phyloP scores from a whole-genome alignment of 129 eudicot genomes.

The Logfia minima region DNA sequence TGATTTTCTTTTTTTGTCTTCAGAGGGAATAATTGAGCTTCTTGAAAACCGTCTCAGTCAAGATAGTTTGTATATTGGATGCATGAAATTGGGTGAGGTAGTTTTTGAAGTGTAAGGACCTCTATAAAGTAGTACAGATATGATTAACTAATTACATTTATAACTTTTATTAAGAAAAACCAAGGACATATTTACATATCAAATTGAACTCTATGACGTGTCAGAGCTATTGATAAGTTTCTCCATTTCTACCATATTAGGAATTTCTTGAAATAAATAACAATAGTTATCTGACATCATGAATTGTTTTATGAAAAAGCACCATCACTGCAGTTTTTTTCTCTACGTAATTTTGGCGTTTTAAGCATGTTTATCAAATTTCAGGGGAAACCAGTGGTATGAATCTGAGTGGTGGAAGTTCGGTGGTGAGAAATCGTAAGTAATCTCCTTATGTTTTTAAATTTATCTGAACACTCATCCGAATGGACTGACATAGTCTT shows the following conservation, averaged over 20 bases:
- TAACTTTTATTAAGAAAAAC: too few relatives aligned
- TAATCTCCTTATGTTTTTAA: background rate
- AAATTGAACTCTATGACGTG: too few relatives aligned
- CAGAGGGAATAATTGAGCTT: constrained; percentile 77
- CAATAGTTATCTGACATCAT: background rate
- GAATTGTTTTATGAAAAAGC: background rate
- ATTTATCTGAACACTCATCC: background rate
- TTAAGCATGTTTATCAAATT: constrained; percentile 16
- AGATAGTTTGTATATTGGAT: constrained; percentile 73
- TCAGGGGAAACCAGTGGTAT: constrained; percentile 90
- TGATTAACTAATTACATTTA: too few relatives aligned
- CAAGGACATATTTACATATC: too few relatives aligned
- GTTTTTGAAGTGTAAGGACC: constrained; percentile 70
- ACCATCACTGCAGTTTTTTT: background rate
- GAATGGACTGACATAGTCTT: background rate
- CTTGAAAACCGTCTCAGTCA: constrained; percentile 68
- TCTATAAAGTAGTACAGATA: too few relatives aligned
- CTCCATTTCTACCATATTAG: too few relatives aligned
- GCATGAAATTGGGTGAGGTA: constrained; percentile 95
- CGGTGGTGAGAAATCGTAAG: constrained; percentile 94
- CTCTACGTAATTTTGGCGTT: background rate
- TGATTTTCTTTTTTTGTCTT: constrained; percentile 4
- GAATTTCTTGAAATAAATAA: too few relatives aligned
- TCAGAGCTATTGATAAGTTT: too few relatives aligned
- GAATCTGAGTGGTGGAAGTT: constrained; percentile 99